Conservation (phyloP, 2,329 filamentous ascomycete genomes). For the Botrytis deweyae region DNA sequence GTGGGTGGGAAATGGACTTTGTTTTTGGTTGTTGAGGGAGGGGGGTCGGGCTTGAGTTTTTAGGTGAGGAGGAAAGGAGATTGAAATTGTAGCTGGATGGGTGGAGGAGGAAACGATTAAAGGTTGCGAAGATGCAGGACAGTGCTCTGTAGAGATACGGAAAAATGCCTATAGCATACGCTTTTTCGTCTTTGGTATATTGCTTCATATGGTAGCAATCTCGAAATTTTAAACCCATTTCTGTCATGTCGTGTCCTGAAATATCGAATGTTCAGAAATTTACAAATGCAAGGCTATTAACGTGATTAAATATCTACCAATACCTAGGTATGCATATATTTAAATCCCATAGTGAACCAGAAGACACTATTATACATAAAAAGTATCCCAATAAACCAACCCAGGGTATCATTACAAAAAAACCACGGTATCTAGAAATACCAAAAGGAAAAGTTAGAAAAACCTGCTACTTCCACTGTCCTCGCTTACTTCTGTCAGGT, state of each 20-base stretch:
- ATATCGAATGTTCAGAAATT: background rate
- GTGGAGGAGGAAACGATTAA: background rate
- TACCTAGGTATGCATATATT: background rate
- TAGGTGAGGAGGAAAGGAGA: conserved; percentile 19
- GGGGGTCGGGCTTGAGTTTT: conserved; percentile 38
- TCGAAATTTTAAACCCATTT: background rate
- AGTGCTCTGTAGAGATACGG: background rate
- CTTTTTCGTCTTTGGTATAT: background rate
- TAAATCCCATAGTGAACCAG: background rate
- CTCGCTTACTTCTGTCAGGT: background rate
- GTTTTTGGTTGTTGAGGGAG: conserved; percentile 42
- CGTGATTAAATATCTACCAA: background rate
- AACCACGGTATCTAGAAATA: background rate
- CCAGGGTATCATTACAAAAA: conserved; percentile 20
- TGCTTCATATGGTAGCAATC: background rate
- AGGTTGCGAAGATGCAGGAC: background rate
- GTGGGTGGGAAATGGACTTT: conserved; percentile 47
- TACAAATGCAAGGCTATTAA: background rate
- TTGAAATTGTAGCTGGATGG: no score
- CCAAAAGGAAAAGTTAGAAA: background rate
- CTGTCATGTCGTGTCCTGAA: background rate
- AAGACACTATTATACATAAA: background rate
- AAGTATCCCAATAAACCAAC: conserved; percentile 3
- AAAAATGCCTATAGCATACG: background rate
- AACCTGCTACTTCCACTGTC: background rate